Percentiles rank a stretch among this genome's conserved stretches.
Evolutionary conservation across 2,329 filamentous ascomycete species (phyloP).

Genomic region (Keithomyces neogunnii): DNA sequence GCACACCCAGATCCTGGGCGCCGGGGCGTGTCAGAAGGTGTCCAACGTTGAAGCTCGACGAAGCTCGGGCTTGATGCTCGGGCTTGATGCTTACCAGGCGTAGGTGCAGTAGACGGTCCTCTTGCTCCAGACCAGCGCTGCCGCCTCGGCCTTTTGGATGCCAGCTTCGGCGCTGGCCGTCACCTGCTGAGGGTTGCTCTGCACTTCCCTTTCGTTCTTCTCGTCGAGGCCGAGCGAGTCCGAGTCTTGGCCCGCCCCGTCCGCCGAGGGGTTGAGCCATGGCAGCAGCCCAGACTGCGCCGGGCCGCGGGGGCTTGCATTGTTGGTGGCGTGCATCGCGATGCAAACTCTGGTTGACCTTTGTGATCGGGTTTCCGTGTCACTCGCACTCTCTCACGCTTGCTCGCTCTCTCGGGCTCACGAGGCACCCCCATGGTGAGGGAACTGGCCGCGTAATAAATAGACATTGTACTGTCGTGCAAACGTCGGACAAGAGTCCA

Average conservation of each 20-base stretch:
- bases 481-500: no score
- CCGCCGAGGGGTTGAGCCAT: neutral
- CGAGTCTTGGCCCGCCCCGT: neutral
- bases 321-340: neutral
- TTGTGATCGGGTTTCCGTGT: no score
- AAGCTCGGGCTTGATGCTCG: neutral
- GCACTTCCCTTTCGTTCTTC: neutral
- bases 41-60: neutral
- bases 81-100: slow-evolving; percentile 5
- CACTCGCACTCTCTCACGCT: no score
- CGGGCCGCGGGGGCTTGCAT: neutral
- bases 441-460: no score
- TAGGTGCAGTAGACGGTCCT: slow-evolving; percentile 7
- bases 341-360: no score
- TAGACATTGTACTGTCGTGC: no score
- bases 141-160: slow-evolving; percentile 24
- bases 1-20: slow-evolving; percentile 30
- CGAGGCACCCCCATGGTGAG: no score
- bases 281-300: neutral
- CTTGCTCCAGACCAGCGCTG: slow-evolving; percentile 25
- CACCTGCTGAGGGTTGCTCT: neutral
- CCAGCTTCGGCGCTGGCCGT: slow-evolving; percentile 11
- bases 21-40: neutral
- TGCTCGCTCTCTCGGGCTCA: no score
- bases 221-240: neutral